Percentiles rank a stretch among this genome's conserved stretches.
Evolutionary conservation across 805 yeast genomes (phyloP).

Genomic region (Suhomyces pyralidae): DNA sequence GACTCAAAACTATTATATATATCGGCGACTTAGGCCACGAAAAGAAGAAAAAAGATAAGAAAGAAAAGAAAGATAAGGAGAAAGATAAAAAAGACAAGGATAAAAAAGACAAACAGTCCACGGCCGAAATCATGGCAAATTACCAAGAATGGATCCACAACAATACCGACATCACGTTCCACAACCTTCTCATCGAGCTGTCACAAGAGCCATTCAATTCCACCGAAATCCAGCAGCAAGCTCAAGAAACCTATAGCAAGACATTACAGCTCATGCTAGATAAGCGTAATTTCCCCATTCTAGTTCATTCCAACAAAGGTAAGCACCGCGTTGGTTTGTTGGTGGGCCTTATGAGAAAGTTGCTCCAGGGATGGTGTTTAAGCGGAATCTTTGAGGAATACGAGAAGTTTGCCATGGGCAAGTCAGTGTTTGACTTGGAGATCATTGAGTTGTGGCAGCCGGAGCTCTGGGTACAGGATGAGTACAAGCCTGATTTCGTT

Average conservation of each 20-base stretch:
- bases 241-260: constrained; percentile 46
- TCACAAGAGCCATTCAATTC: constrained; percentile 76
- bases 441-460: constrained; percentile 83
- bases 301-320: constrained; percentile 95
- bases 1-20: constrained; percentile 76
- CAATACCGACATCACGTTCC: constrained; percentile 48
- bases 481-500: constrained; percentile 63
- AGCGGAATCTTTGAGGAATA: constrained; percentile 94
- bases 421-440: constrained; percentile 88
- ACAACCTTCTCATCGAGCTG: constrained; percentile 62
- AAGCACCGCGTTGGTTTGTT: constrained; percentile 92
- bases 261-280: constrained; percentile 58
- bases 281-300: constrained; percentile 75
- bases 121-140: constrained; percentile 50
- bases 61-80: constrained; percentile 11
- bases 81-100: constrained; percentile 9
- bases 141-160: constrained; percentile 66
- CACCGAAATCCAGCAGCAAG: constrained; percentile 39
- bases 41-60: constrained; percentile 11
- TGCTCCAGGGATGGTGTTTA: constrained; percentile 89
- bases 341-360: constrained; percentile 85
- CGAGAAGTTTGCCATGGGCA: constrained; percentile 87
- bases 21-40: constrained; percentile 59
- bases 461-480: constrained; percentile 45
- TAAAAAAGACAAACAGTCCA: constrained; percentile 44